Evolutionary conservation across 495 filamentous ascomycete species (phyloP), one percentile per base, ranked within the genome.

Genomic region (Neurospora discreta): DNA sequence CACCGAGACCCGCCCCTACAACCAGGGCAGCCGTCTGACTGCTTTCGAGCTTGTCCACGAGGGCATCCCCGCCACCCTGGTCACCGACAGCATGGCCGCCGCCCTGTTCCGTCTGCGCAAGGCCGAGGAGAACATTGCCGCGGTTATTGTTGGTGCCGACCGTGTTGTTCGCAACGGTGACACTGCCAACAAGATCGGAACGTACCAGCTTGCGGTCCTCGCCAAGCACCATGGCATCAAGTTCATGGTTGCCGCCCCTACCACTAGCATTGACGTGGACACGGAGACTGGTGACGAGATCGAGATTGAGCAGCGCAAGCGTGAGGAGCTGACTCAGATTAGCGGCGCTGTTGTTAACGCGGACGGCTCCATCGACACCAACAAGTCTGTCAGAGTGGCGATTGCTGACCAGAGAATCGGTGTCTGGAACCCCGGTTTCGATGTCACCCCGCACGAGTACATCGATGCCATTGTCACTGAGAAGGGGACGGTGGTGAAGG

Each of bases 111-210:
- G 78, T 39, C 84, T 85, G 41, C 87, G 87, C 69, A 85, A 87
- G 72, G 78, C 87, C 65, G 80, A 81, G 60, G 81, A 81, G 60
- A 85, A 89, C 71, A 91, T 98, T 72, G 87, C 89, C 39, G 94
- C 93, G 23, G 91, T 99, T 70, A 88, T 99, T 70, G 96, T 98
- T 1, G 95, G 95, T 23, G 95, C 95, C 23, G 95, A 99, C 79
- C 89, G 95, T 68, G 96, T 99, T 11, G 95, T 94, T 44, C 91
- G 92, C 39, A 99, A 99, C 78, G 95, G 95, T 41, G 95, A 99
- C 82, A 98, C 95, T 3, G 95, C 95, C 60, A 99, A 99, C 81
- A 99, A 99, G 83, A 96, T 99, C 71, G 95, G 95, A 39, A 99
- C 95, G n/a, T 98, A 98, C 79, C 82, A 86, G 44, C 86, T 99